Base-by-base conservation (phyloP, 495 filamentous ascomycete species). In the Tuber melanosporum region DNA sequence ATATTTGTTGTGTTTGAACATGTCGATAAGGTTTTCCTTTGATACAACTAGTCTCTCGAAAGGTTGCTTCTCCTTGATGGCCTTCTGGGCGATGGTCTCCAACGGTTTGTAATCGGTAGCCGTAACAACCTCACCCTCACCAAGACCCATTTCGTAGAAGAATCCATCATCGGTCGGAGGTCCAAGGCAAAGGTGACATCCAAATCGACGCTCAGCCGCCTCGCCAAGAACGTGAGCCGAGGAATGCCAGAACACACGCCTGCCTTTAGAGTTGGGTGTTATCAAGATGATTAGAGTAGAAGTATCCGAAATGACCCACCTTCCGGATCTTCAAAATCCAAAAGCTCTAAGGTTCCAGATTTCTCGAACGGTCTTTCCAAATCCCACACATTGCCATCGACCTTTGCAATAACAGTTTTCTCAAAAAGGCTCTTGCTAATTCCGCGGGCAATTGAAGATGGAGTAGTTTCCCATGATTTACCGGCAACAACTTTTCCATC, bases 61-160 rank as follows among this genome's bases (percentile, higher is more conserved):
- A 49, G 90, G 91, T 84, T 98, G 95, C 85, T 97, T 97, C 85
- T 98, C 95, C 87, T 97, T 97, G 82, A 97, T 93, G 75, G 94
- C 91, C 78, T 91, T 90, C 71, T 86, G 84, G 19, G 91, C 91
- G 74, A 92, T 89, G 73, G 85, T 91, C 83, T 96, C 93, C 49
- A 99, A 85, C 0, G 93, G 89, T 75, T 91, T 88, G 89, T 92
- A 93, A 83, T 99, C 95, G 69, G 87, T 84, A 73, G 90, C 86
- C 74, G 88, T 87, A 41, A 99, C 94, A 49, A 91, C 90, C 70
- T 86, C 90, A 81, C 89, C 89, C 41, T 90, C 92, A 41, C 91
- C 91, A 36, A 97, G 88, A 22, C 90, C 91, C 94, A 98, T 97
- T 83, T 99, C 95, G 85, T 98, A 98, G 87, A 96, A 98, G 88